Base-by-base conservation (phyloP, 768 basidiomycete genomes). In the Amanita rubescens region DNA sequence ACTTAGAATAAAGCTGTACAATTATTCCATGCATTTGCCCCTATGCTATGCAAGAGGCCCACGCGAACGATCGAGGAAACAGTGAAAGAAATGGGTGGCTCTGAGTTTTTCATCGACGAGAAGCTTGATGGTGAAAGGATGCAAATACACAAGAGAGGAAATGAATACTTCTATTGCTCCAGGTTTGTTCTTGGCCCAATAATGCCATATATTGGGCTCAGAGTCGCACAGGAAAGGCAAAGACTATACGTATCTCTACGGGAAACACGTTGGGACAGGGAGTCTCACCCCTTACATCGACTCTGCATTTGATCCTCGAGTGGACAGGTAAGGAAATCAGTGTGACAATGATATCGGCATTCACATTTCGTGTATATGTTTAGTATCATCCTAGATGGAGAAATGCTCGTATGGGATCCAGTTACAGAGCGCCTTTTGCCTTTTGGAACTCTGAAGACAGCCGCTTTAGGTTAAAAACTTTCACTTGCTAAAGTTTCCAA, bases 341-440 rank as follows among this genome's bases (percentile, higher is more conserved):
- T n/a, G 32, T 39, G 30, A 39, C 17, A 11, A 30, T 32, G 15
- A 17, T 19, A 4, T 24, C 17, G 17, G 14, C 27, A 24, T 50
- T 43, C 25, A 43, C 19, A 49, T 30, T 43, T 12, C 30, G 22
- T 24, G 3, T 24, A 15, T 37, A 20, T 3, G 32, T 42, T 35
- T 11, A 97, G 95, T 47, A 86, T 95, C 60, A 90, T 98, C 44
- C 68, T 99, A 12, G 96, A 99, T 60, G 96, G 96, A 0, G 96
- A 99, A 67, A 98, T 99, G 95, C 72, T 99, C 30, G 95, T 97
- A 2, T 98, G 90, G 89, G 96, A 98, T 67, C 95, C 95, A 0
- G 75, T 87, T 3, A 84, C 90, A 0, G 85, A 87, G 60, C 82
- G 90, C 19, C 90, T 91, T 62, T 72, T 96, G 17, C 91, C 95